Evolutionary conservation across 1,139 yeast species (phyloP), one percentile per base, ranked within the genome.

Genomic region (Saccharomyces hybrid): DNA sequence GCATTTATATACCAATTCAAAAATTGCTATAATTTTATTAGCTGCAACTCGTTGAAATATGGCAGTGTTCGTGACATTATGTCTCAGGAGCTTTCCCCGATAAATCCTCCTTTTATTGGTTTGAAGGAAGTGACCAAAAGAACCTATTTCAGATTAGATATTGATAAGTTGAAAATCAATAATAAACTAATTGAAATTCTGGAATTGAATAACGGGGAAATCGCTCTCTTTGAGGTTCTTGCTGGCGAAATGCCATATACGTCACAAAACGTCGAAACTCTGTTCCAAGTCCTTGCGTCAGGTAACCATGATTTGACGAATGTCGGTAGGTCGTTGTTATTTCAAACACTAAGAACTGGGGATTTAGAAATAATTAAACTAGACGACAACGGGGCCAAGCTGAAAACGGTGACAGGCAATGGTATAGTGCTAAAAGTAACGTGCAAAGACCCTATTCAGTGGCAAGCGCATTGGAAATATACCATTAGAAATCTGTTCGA

Each of bases 151-250:
- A 56, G 49, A 49, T 26, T 64, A 13, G 48, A 57, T 7, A 26
- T 54, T 2, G 25, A 46, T 0, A 58, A 57, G 50, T 51, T 61
- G 25, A 49, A 53, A 1, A 54, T 52, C 32, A 49, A 57, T 38
- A 59, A 65, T 47, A 48, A 62, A 31, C 58, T 67, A 20, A 69
- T 69, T 8, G 73, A 72, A 54, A 55, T 70, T 4, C 63, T 51
- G 38, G 68, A 54, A 54, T 61, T 57, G 32, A 56, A 59, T 30
- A 59, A 62, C 32, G 60, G 62, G 4, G 63, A 70, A 28, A 56
- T 74, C 25, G 76, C 72, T 1, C 56, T 74, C 20, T 73, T 75
- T 56, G 64, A 67, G 30, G 61, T 72, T 14, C 70, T 69, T 32
- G 52, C 59, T 9, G 57, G 60, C 9, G 42, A 50, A n/a, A 34